phyloP scores from a whole-genome alignment of 106 monocot genomes.

The Dioscorea alata region DNA sequence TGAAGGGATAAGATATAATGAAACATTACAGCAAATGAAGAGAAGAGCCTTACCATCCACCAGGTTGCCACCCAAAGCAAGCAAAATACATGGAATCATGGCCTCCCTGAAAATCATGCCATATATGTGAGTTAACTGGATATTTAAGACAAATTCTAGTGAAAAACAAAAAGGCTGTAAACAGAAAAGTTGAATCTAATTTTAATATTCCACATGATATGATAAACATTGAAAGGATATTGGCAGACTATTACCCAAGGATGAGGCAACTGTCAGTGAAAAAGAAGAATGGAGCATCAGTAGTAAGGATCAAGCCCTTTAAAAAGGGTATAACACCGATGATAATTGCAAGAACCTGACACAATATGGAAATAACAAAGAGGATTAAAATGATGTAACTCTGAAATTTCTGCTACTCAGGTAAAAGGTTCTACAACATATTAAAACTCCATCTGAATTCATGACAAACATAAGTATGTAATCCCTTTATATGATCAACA shows the following conservation, averaged over 20 bases:
- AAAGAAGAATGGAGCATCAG: conserved; percentile 90
- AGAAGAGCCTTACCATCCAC: conserved; percentile 43
- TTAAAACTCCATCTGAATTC: too few relatives aligned
- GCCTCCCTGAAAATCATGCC: conserved; percentile 36
- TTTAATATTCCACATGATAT: too few relatives aligned
- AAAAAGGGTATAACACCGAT: conserved; percentile 81
- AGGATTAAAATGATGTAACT: background rate
- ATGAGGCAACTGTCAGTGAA: conserved; percentile 97
- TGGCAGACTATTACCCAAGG: conserved; percentile 60
- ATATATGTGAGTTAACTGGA: too few relatives aligned
- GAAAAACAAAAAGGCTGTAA: too few relatives aligned
- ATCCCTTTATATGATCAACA: too few relatives aligned
- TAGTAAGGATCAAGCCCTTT: conserved; percentile 70
- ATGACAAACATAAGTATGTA: too few relatives aligned
- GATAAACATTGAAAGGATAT: background rate
- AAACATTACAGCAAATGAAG: background rate
- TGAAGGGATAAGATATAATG: background rate
- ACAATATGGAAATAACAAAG: background rate
- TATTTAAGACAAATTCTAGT: too few relatives aligned
- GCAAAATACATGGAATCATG: conserved; percentile 99
- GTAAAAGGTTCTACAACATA: too few relatives aligned
- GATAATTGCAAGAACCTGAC: conserved; percentile 69
- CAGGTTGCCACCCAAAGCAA: conserved; percentile 95
- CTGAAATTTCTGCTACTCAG: too few relatives aligned
- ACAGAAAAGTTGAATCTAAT: too few relatives aligned